A percentile compares a stretch with the other conserved stretches of the same genome.
Evolutionary conservation across 2,329 filamentous ascomycete species (phyloP).

Genomic region (Alternaria viburni): DNA sequence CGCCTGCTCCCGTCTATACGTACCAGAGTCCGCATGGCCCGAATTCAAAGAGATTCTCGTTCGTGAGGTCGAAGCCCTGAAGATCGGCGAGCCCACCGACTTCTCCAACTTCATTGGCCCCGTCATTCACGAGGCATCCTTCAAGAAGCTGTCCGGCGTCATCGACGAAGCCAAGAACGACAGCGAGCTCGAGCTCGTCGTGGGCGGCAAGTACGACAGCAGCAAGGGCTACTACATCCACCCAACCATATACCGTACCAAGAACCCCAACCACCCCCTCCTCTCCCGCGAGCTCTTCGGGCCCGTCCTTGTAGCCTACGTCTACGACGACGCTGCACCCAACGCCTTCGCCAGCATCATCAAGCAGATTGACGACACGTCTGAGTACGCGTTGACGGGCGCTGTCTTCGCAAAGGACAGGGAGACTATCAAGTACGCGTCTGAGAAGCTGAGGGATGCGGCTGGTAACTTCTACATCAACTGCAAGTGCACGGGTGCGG

Average conservation of each 20-base stretch:
- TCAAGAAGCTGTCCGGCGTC: conserved; percentile 77
- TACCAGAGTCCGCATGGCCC: conserved; percentile 76
- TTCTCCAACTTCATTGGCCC: conserved; percentile 84
- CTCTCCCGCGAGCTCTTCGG: conserved; percentile 83
- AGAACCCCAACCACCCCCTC: conserved; percentile 74
- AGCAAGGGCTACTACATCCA: conserved; percentile 82
- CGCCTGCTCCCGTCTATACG: conserved; percentile 80
- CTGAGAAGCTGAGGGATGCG: conserved; percentile 72
- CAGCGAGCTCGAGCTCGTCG: conserved; percentile 72
- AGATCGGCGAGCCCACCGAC: conserved; percentile 72
- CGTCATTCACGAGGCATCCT: conserved; percentile 81
- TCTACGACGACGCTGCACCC: conserved; percentile 73
- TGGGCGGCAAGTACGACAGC: conserved; percentile 78
- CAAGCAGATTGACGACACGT: conserved; percentile 71
- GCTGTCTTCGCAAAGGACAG: conserved; percentile 76
- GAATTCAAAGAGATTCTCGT: conserved; percentile 72
- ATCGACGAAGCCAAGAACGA: conserved; percentile 84
- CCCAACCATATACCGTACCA: conserved; percentile 81
- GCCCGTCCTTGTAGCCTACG: conserved; percentile 74
- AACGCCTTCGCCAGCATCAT: conserved; percentile 66
- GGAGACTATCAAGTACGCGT: conserved; percentile 68
- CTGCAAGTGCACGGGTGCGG: conserved; percentile 70
- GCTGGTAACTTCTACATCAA: conserved; percentile 89
- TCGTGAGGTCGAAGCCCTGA: conserved; percentile 72
- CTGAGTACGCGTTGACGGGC: conserved; percentile 79